Evolutionary conservation across 2,329 filamentous ascomycete genomes (phyloP).

Genomic region (Aspergillus fischeri): DNA sequence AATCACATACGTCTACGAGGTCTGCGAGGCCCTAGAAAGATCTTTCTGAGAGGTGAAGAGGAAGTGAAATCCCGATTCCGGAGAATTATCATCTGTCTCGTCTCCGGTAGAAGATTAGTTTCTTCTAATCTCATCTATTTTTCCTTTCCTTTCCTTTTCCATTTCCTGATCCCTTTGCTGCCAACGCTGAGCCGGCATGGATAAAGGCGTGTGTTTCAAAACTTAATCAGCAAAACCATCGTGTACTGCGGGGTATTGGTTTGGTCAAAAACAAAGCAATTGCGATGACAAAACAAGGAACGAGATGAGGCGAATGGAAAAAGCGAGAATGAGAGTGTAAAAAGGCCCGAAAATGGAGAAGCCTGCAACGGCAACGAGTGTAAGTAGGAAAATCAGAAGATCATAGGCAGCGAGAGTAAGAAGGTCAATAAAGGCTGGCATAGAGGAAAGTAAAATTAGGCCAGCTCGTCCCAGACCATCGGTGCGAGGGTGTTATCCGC

Average conservation of each 20-base stretch:
- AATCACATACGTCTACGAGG: neutral
- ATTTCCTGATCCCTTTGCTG: neutral
- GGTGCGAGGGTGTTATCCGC: conserved; percentile 39
- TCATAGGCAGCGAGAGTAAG: neutral
- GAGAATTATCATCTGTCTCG: neutral
- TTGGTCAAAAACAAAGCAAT: neutral
- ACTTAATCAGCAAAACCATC: neutral
- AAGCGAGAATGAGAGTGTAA: neutral
- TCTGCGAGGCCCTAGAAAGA: neutral
- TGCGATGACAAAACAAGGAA: neutral
- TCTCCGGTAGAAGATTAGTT: neutral
- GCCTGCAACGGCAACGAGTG: neutral
- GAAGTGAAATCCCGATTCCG: neutral
- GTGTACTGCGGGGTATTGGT: neutral
- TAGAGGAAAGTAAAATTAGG: conserved; percentile 2
- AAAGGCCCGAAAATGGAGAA: neutral
- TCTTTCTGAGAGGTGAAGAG: neutral
- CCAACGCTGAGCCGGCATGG: neutral
- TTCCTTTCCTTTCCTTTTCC: neutral
- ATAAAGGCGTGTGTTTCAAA: neutral
- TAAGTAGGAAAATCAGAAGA: neutral
- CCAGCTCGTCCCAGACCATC: conserved; percentile 38
- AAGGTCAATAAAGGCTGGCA: neutral
- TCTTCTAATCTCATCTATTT: neutral
- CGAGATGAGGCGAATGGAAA: neutral